These are phyloP conservation scores for Trichophyton equinum DNA, from an alignment of 2,329 filamentous ascomycete genomes.

Conservation along the genomic window DNA sequence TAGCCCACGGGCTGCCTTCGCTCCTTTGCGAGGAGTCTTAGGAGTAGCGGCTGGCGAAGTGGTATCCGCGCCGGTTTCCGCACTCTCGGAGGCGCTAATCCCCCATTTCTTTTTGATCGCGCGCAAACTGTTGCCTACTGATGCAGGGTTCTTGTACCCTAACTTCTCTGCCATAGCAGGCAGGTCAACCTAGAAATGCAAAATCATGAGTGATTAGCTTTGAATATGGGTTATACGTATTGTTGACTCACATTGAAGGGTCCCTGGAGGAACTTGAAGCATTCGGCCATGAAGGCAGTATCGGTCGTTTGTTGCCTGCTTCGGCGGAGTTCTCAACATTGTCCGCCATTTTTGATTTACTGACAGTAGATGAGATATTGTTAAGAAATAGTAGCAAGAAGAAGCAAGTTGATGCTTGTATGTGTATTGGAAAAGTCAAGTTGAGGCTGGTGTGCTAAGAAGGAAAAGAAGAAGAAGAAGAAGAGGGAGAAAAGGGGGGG, in stretches of 20 bases:
- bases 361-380: not conserved
- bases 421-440: not conserved
- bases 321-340: not conserved
- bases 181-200: slow-evolving; percentile 19
- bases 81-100: not conserved
- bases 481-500: not conserved
- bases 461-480: not conserved
- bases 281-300: slow-evolving; percentile 19
- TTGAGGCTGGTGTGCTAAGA: not conserved
- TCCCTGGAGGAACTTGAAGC: slow-evolving; percentile 16
- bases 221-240: not conserved
- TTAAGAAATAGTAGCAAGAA: not conserved
- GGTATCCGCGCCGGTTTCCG: not conserved
- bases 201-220: not conserved
- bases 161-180: slow-evolving; percentile 17
- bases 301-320: slow-evolving; percentile 6
- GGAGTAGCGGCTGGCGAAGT: not conserved
- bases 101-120: slow-evolving; percentile 18
- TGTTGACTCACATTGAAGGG: slow-evolving; percentile 11
- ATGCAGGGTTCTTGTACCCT: slow-evolving; percentile 20
- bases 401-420: not conserved
- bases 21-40: slow-evolving; percentile 13
- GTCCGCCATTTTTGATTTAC: slow-evolving; percentile 10
- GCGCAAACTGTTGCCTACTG: slow-evolving; percentile 20
- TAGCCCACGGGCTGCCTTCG: slow-evolving; percentile 14